Base-by-base conservation (phyloP, 2,329 filamentous ascomycete genomes). In the Scytalidium sp. region DNA sequence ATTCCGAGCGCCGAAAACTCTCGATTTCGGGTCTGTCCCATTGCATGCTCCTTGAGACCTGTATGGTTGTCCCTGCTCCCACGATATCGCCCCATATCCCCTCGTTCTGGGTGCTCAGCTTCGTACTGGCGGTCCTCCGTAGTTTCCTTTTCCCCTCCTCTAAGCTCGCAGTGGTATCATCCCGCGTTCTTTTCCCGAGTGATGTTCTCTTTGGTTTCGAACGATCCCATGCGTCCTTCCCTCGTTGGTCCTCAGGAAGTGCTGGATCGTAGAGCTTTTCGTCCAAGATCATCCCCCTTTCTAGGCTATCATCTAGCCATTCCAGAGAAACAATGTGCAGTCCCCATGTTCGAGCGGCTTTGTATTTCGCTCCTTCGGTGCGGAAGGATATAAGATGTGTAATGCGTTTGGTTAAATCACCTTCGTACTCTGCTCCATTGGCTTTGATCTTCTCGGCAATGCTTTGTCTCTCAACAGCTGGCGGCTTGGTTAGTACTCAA, bases 11-110 rank as follows among this genome's bases (percentile, higher is more conserved):
- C 17, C 32, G 32, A 36, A 36, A 5, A n/a, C 32, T 36, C 15
- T 36, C 32, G 5, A 10, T 36, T n/a, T 52, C 44, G 4, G 48
- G 53, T 15, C 40, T 52, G 29, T 61, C 60, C 60, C 59, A 65
- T 20, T 55, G 46, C 22, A 62, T 61, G 50, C 61, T 64, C 19
- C 58, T 50, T 8, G 54, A 40, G 40, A 63, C 61, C 32, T 64
- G 59, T n/a, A 56, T 20, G 5, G 53, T 49, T 21, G 29, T 67
- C 59, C 50, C 71, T 29, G 54, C 65, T 49, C 83, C 83, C 20
- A 94, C 79, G 51, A 99, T 95, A 60, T 95, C 90, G 4, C 87
- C 87, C 93, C 93, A 97, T n/a, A 97, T 78, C 22, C 83, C 84
- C 60, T 92, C 84, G 57, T 85, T 87, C 61, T 97, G 91, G 45